Evolutionary conservation across 768 basidiomycete genomes (phyloP).

Genomic region (Amanita jacksonii): DNA sequence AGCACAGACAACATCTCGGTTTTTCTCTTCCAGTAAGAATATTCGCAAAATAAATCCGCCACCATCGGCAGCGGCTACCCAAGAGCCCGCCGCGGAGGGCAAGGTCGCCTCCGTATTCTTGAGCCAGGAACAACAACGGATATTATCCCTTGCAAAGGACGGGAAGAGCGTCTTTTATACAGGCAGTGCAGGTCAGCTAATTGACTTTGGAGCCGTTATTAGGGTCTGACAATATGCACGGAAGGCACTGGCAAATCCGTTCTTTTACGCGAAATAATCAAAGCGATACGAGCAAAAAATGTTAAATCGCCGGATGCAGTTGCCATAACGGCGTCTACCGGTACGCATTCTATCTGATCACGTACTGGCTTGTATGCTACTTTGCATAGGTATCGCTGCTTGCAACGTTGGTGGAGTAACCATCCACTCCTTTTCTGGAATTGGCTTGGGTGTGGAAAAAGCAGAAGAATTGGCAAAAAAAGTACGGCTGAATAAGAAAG

Average conservation of each 20-base stretch:
- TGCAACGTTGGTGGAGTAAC: conserved; percentile 97
- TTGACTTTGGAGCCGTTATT: not conserved
- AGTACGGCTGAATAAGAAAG: conserved; percentile 79
- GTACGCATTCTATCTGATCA: conserved; percentile 23
- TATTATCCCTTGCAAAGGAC: conserved; percentile 62
- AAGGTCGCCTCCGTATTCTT: conserved; percentile 45
- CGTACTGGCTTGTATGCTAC: not conserved
- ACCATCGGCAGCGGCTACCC: conserved; percentile 9
- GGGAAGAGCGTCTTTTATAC: conserved; percentile 88
- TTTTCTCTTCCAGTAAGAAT: conserved; percentile 12
- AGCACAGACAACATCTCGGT: conserved; percentile 26
- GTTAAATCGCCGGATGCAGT: conserved; percentile 56
- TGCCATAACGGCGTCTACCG: conserved; percentile 92
- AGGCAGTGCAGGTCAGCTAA: conserved; percentile 80
- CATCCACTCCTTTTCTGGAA: conserved; percentile 92
- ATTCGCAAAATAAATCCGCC: not conserved
- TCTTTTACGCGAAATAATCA: conserved; percentile 85
- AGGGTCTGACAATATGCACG: not conserved
- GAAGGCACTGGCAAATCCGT: conserved; percentile 96
- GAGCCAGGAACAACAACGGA: conserved; percentile 80
- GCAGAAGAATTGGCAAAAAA: conserved; percentile 54
- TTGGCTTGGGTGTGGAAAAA: conserved; percentile 70
- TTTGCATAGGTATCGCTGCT: conserved; percentile 71
- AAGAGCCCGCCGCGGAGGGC: conserved; percentile 15
- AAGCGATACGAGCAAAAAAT: conserved; percentile 49